Evolutionary conservation across 805 yeast species (phyloP).

Genomic region (Pichia paraexigua): DNA sequence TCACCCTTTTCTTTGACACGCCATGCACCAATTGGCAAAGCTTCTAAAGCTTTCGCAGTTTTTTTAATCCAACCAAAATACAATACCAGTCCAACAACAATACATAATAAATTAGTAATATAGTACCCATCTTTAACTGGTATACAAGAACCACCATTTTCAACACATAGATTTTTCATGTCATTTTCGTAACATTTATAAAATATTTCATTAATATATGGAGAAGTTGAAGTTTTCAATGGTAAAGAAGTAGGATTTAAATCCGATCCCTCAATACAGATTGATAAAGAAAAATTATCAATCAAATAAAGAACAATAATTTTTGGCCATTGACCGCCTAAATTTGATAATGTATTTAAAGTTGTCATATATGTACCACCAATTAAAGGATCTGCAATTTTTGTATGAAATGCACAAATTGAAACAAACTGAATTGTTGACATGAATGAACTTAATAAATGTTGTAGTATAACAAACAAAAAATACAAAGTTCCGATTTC

Average conservation of each 20-base stretch:
- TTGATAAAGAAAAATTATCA: constrained; percentile 64
- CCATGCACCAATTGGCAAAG: constrained; percentile 72
- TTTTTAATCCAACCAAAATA: constrained; percentile 59
- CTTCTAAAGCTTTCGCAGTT: constrained; percentile 59
- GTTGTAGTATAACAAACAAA: constrained; percentile 68
- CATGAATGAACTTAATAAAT: constrained; percentile 83
- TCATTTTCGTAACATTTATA: constrained; percentile 25
- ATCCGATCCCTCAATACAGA: constrained; percentile 36
- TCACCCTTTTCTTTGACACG: constrained; percentile 33
- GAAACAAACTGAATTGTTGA: constrained; percentile 93
- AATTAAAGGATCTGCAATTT: constrained; percentile 88
- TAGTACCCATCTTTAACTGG: constrained; percentile 75
- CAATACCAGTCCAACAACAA: constrained; percentile 53
- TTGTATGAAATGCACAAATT: constrained; percentile 89
- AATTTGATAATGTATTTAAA: constrained; percentile 79
- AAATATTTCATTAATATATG: constrained; percentile 19
- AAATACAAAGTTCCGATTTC: constrained; percentile 49
- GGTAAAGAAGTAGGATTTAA: constrained; percentile 10
- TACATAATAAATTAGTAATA: constrained; percentile 65
- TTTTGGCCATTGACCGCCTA: constrained; percentile 98
- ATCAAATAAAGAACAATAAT: constrained; percentile 72
- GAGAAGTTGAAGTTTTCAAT: not conserved
- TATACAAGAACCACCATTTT: constrained; percentile 47
- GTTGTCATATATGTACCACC: constrained; percentile 99
- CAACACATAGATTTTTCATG: constrained; percentile 43